A percentile compares a stretch with the other conserved stretches of the same genome.
Evolutionary conservation across 441 rosid species (phyloP).

Genomic region (Capsella rubella): DNA sequence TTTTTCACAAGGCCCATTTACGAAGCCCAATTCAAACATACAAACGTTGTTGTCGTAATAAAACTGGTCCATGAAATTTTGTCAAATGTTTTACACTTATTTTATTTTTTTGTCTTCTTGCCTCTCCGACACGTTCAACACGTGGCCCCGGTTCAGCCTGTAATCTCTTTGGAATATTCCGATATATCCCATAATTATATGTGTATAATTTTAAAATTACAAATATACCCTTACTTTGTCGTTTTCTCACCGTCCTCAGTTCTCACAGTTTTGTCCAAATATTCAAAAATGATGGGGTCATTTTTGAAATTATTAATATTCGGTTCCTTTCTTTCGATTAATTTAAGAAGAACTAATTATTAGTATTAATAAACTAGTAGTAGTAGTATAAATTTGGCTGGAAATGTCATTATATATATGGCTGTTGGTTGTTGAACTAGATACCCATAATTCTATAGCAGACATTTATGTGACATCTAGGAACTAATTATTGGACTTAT

Average conservation of each 20-base stretch:
- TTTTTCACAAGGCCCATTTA: neutral
- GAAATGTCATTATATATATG: slow-evolving; percentile 38
- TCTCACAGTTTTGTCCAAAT: slow-evolving; percentile 40
- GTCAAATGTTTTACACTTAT: neutral
- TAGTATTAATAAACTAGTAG: neutral
- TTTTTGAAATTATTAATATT: slow-evolving; percentile 26
- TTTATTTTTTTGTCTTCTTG: neutral
- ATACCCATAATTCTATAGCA: slow-evolving; percentile 32
- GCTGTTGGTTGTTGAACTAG: slow-evolving; percentile 47
- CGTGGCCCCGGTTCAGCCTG: slow-evolving; percentile 39
- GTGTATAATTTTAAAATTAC: neutral
- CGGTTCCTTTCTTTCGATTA: slow-evolving; percentile 20
- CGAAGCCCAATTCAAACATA: neutral
- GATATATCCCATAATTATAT: slow-evolving; percentile 6
- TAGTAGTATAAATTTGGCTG: slow-evolving; percentile 26
- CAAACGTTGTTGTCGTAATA: neutral
- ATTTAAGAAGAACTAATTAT: slow-evolving; percentile 18
- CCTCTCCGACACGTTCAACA: slow-evolving; percentile 38
- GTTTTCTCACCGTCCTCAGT: slow-evolving; percentile 38
- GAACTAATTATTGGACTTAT: slow-evolving; percentile 29
- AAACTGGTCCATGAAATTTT: neutral
- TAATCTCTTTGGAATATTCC: slow-evolving; percentile 42
- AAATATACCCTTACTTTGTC: slow-evolving; percentile 35
- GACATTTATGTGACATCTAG: slow-evolving; percentile 42
- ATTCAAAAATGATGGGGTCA: slow-evolving; percentile 30